Conservation (phyloP, 768 basidiomycete species). For the Zangia roseola region DNA sequence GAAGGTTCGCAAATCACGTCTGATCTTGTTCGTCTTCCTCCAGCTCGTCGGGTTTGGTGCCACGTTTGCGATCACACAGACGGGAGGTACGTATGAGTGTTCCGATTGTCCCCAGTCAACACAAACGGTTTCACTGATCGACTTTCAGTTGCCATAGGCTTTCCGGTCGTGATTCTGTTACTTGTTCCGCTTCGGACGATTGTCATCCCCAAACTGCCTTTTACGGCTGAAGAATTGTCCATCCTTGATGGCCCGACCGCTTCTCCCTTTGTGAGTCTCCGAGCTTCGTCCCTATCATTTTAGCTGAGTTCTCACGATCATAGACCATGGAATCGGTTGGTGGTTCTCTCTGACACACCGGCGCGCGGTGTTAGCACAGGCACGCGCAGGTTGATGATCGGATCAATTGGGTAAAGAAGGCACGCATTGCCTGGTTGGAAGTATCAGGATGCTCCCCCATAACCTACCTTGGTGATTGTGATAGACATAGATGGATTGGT, state of each 20-base stretch:
- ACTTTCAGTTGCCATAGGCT: slow-evolving; percentile 76
- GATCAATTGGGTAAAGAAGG: no score
- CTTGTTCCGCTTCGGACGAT: slow-evolving; percentile 74
- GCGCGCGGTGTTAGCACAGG: background rate
- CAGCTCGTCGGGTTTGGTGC: slow-evolving; percentile 84
- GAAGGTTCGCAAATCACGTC: slow-evolving; percentile 69
- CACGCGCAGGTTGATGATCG: background rate
- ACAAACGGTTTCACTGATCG: no score
- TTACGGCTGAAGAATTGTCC: slow-evolving; percentile 72
- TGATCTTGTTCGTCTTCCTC: slow-evolving; percentile 67
- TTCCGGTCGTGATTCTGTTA: slow-evolving; percentile 84
- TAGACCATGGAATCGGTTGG: slow-evolving; percentile 48
- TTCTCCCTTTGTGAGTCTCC: slow-evolving; percentile 70
- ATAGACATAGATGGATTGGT: no score
- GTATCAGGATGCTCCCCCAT: no score
- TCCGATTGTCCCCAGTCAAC: background rate
- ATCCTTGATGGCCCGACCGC: slow-evolving; percentile 91
- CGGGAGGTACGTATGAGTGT: slow-evolving; percentile 54
- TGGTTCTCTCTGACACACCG: slow-evolving; percentile 21
- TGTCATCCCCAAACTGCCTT: slow-evolving; percentile 72
- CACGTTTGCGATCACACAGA: slow-evolving; percentile 90
- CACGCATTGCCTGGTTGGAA: no score
- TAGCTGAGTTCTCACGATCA: background rate
- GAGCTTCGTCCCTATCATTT: background rate
- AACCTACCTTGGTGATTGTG: no score